phyloP scores from a whole-genome alignment of 2,329 filamentous ascomycete species.

The Neonectria neomacrospora region DNA sequence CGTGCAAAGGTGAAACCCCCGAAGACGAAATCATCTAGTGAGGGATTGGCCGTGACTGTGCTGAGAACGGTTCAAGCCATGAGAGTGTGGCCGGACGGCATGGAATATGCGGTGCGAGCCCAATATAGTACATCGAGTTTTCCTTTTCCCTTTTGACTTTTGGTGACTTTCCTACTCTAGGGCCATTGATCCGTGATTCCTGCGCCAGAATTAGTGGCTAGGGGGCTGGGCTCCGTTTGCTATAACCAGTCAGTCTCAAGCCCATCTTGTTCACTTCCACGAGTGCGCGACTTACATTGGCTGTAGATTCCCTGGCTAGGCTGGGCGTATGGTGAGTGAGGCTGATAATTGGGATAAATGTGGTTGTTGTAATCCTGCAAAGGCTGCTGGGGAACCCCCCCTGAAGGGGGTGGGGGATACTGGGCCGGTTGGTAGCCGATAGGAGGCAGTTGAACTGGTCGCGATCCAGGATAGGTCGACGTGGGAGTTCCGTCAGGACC shows the following conservation, averaged over 20 bases:
- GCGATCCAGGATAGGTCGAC: constrained; percentile 67
- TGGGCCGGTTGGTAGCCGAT: constrained; percentile 77
- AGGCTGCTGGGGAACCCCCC: constrained; percentile 61
- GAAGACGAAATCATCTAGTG: constrained; percentile 1
- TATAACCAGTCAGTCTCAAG: constrained; percentile 37
- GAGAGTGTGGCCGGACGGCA: constrained; percentile 11
- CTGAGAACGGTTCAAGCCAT: constrained; percentile 14
- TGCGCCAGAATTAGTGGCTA: constrained; percentile 44
- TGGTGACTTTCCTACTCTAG: constrained; percentile 45
- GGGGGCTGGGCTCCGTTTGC: constrained; percentile 51
- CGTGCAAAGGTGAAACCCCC: background rate
- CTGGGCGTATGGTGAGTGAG: constrained; percentile 68
- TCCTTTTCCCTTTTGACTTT: constrained; percentile 44
- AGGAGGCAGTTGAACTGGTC: constrained; percentile 75
- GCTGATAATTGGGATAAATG: constrained; percentile 68
- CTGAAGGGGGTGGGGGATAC: constrained; percentile 72
- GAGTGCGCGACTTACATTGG: constrained; percentile 59
- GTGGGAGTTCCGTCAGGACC: constrained; percentile 54
- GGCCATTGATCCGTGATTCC: constrained; percentile 30
- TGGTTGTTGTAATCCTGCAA: constrained; percentile 68
- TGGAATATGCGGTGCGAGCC: constrained; percentile 26
- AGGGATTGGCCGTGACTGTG: constrained; percentile 4
- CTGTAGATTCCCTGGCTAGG: constrained; percentile 69
- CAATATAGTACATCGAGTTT: constrained; percentile 46
- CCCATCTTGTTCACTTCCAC: background rate